These are phyloP conservation scores for Aspergillus bridgeri DNA, from an alignment of 495 filamentous ascomycete species.

Conservation along the genomic window DNA sequence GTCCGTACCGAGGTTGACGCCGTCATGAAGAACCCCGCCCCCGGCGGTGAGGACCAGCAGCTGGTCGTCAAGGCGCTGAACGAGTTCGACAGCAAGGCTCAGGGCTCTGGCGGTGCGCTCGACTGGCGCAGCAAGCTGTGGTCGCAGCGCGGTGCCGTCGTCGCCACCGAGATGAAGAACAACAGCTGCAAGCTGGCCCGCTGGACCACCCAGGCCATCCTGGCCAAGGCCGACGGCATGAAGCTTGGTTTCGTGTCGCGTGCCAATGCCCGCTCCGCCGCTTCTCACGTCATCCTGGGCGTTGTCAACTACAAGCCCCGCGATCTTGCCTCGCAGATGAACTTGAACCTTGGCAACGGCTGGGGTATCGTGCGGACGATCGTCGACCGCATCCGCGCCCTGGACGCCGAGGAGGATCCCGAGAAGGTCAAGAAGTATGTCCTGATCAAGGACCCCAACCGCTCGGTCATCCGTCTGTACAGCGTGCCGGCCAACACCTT, in stretches of 20 bases:
- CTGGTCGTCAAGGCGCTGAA: conserved; percentile 93
- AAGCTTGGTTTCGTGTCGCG: conserved; percentile 99
- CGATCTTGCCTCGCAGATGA: conserved; percentile 98
- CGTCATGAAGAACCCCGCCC: conserved; percentile 83
- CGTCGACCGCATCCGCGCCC: conserved; percentile 69
- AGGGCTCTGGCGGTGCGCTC: conserved; percentile 86
- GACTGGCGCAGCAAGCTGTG: conserved; percentile 95
- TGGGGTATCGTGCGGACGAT: conserved; percentile 99
- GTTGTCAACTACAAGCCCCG: conserved; percentile 95
- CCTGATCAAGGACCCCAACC: conserved; percentile 88
- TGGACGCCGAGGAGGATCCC: conserved; percentile 67
- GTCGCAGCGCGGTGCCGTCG: conserved; percentile 89
- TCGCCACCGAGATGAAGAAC: conserved; percentile 99
- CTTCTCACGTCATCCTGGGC: conserved; percentile 90
- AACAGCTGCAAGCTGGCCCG: conserved; percentile 96
- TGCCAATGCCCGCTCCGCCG: conserved; percentile 80
- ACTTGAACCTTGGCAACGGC: conserved; percentile 89
- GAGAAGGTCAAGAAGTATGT: conserved; percentile 63
- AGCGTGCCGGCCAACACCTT: conserved; percentile 84
- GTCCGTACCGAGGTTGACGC: conserved; percentile 97
- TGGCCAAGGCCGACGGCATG: conserved; percentile 94
- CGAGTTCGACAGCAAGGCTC: conserved; percentile 97
- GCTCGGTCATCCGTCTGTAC: conserved; percentile 87
- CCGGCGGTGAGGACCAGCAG: conserved; percentile 79
- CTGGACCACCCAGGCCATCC: conserved; percentile 94